A percentile compares a stretch with the other conserved stretches of the same genome.
phyloP scores from a whole-genome alignment of 148 eudicot species.

The Rhododendron ovatum region DNA sequence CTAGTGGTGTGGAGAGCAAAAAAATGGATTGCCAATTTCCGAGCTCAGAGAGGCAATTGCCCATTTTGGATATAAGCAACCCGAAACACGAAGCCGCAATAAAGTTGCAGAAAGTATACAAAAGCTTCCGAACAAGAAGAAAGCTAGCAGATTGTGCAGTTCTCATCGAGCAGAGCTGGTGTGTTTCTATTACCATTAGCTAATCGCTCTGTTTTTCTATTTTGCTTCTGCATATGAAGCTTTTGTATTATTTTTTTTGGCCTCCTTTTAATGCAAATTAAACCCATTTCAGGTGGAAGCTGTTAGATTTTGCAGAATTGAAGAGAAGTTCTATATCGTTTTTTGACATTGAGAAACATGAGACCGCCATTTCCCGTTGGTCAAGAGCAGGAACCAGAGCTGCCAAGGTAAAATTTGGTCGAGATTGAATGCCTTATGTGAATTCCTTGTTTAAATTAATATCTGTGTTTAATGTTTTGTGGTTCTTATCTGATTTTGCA shows the following conservation, averaged over 20 bases:
- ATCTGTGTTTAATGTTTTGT: not conserved
- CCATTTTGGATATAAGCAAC: slow-evolving; percentile 25
- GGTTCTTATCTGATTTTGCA: slow-evolving; percentile 21
- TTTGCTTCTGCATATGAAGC: not conserved
- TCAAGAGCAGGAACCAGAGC: slow-evolving; percentile 92
- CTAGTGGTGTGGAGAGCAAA: not conserved
- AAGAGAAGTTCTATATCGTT: slow-evolving; percentile 90
- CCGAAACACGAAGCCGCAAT: slow-evolving; percentile 85
- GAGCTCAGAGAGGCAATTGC: slow-evolving; percentile 16
- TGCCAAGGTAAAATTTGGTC: slow-evolving; percentile 59
- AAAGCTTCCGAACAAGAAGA: slow-evolving; percentile 88
- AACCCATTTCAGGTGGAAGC: slow-evolving; percentile 67
- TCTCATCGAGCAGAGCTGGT: slow-evolving; percentile 94
- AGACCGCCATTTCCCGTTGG: slow-evolving; percentile 96
- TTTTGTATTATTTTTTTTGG: not conserved
- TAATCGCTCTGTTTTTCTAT: not conserved
- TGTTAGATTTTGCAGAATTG: slow-evolving; percentile 83
- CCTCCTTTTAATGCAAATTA: not conserved
- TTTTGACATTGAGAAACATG: slow-evolving; percentile 79
- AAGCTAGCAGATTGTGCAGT: slow-evolving; percentile 99
- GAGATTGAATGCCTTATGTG: not conserved
- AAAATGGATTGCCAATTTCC: slow-evolving; percentile 15
- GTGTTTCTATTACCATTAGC: not conserved
- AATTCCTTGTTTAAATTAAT: not conserved
- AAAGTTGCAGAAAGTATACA: slow-evolving; percentile 94